Conservation (phyloP, 2,329 filamentous ascomycete species). For the Chrysoporthe deuterocubensis region DNA sequence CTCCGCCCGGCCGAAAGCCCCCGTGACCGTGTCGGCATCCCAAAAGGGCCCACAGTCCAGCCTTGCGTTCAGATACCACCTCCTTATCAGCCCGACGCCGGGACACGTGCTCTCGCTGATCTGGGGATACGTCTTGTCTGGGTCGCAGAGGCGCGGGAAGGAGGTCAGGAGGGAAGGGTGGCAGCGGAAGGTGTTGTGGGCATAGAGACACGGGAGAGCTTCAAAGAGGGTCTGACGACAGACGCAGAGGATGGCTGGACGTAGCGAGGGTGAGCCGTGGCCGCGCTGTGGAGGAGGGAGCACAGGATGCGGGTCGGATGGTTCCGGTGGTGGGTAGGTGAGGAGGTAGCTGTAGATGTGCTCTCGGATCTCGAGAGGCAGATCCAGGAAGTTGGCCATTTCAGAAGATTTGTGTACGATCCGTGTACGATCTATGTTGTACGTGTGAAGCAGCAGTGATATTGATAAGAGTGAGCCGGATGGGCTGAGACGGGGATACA, state of each 20-base stretch:
- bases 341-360: conserved; percentile 52
- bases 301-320: not conserved
- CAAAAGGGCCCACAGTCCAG: conserved; percentile 46
- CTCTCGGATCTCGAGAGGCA: conserved; percentile 52
- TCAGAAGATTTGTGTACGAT: too few species aligned
- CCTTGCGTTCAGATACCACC: conserved; percentile 45
- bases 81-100: conserved; percentile 40
- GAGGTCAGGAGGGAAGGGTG: conserved; percentile 46
- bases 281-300: not conserved
- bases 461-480: too few species aligned
- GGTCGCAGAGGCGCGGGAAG: conserved; percentile 45
- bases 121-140: conserved; percentile 38
- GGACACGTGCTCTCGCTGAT: conserved; percentile 32
- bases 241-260: conserved; percentile 46
- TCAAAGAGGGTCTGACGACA: conserved; percentile 48
- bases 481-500: too few species aligned
- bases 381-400: conserved; percentile 40
- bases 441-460: too few species aligned
- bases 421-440: too few species aligned
- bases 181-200: conserved; percentile 48
- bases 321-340: conserved; percentile 28
- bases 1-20: conserved; percentile 43
- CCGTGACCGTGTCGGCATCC: conserved; percentile 36
- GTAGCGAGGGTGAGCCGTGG: conserved; percentile 27
- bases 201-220: conserved; percentile 47